phyloP scores from a whole-genome alignment of 371 early-diverging fungal species.

The Mortierella sp. region DNA sequence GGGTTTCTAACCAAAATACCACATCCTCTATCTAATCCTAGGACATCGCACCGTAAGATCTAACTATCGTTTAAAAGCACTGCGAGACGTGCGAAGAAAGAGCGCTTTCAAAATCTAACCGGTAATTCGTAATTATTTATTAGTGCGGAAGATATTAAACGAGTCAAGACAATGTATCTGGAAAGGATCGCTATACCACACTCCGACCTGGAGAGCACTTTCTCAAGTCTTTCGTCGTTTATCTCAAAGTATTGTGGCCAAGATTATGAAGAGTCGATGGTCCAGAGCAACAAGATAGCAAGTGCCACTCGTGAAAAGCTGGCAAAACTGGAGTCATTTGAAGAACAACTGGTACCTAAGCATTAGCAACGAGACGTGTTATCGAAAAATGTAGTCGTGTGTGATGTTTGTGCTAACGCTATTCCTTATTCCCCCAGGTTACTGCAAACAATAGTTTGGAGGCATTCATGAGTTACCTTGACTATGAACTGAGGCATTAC shows the following conservation, averaged over 20 bases:
- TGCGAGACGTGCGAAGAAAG: background rate
- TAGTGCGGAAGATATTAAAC: constrained; percentile 33
- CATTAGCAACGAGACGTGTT: background rate
- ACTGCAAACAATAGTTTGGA: constrained; percentile 22
- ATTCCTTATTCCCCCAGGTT: constrained; percentile 8
- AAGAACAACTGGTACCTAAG: constrained; percentile 30
- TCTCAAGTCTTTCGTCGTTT: constrained; percentile 38
- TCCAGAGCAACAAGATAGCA: constrained; percentile 15
- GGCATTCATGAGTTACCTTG: constrained; percentile 28
- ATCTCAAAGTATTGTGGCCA: constrained; percentile 20
- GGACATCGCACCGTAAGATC: constrained; percentile 14
- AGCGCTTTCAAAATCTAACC: background rate
- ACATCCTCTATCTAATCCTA: background rate
- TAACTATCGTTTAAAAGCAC: background rate
- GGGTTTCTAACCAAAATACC: too few species aligned
- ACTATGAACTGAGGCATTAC: constrained; percentile 11
- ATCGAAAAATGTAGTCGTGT: background rate
- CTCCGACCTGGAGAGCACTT: constrained; percentile 27
- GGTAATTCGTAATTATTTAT: background rate
- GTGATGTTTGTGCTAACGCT: background rate
- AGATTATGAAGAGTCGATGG: constrained; percentile 39
- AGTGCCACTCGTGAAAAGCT: constrained; percentile 18
- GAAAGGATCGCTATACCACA: constrained; percentile 41
- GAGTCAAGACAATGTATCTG: constrained; percentile 30
- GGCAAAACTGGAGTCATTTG: constrained; percentile 16